Conservation (phyloP, 1,284 basidiomycete species). For the Trametes hirsuta region DNA sequence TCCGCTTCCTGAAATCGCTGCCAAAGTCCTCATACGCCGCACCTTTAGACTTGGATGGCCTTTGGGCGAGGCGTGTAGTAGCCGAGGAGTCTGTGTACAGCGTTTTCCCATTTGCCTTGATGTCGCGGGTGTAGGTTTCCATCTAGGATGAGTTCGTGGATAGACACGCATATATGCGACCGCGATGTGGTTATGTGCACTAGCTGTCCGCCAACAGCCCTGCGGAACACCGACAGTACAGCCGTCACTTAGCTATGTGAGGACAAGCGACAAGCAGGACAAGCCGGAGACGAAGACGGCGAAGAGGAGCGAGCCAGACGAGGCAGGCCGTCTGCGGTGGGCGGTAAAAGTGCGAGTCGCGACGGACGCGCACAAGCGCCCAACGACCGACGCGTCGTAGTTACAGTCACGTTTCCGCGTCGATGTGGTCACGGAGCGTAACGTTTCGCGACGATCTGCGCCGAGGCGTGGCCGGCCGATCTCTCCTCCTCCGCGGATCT, state of each 20-base stretch:
- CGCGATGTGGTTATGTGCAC: neutral
- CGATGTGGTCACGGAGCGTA: neutral
- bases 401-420: slow-evolving; percentile 21
- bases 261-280: no score
- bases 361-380: slow-evolving; percentile 2
- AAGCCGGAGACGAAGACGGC: neutral
- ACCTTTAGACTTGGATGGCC: slow-evolving; percentile 14
- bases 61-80: slow-evolving; percentile 18
- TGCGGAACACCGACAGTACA: no score
- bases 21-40: slow-evolving; percentile 25
- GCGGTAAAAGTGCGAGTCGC: neutral
- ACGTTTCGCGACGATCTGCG: neutral
- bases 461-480: neutral
- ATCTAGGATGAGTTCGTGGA: neutral
- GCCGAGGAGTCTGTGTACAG: slow-evolving; percentile 24
- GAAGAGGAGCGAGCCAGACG: no score
- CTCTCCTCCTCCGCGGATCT: no score
- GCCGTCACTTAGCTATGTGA: no score
- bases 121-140: slow-evolving; percentile 7
- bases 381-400: slow-evolving; percentile 11
- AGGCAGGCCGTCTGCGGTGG: no score
- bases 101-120: slow-evolving; percentile 13
- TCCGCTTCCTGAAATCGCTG: slow-evolving; percentile 22
- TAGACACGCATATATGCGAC: neutral
- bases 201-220: no score